These are phyloP conservation scores for Paecilomyces sp. DNA, from an alignment of 2,329 filamentous ascomycete species.

Conservation along the genomic window DNA sequence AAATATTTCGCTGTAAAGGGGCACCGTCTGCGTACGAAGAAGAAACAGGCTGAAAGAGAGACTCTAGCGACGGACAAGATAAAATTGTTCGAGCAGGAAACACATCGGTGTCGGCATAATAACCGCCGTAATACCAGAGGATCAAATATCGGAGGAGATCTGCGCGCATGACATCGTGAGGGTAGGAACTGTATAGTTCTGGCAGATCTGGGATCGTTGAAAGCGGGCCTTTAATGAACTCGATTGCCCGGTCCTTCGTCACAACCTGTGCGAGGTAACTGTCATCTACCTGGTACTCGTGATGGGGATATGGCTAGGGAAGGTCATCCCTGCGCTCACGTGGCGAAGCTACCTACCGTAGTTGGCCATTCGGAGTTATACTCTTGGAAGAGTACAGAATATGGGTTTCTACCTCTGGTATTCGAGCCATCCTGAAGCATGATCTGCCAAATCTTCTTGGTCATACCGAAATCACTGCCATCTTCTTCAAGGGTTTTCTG, in stretches of 20 bases:
- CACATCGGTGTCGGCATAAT: constrained; percentile 28
- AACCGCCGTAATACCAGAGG: constrained; percentile 29
- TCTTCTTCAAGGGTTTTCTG: constrained; percentile 4
- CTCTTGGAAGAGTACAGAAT: constrained; percentile 19
- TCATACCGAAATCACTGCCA: constrained; percentile 4
- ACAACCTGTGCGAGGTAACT: constrained; percentile 14
- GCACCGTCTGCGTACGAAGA: background rate
- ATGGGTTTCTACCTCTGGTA: constrained; percentile 11
- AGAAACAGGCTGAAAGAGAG: constrained; percentile 9
- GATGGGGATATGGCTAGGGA: background rate
- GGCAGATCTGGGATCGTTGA: constrained; percentile 20
- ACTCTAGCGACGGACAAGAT: constrained; percentile 17
- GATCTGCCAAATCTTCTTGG: constrained; percentile 25
- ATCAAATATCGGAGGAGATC: constrained; percentile 35
- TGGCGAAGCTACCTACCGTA: constrained; percentile 9
- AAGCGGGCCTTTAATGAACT: constrained; percentile 17
- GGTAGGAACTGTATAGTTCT: constrained; percentile 21
- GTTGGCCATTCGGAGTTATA: constrained; percentile 23
- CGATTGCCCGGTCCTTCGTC: constrained; percentile 16
- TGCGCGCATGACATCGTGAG: constrained; percentile 46
- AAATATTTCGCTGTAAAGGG: constrained; percentile 14
- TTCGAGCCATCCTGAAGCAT: constrained; percentile 11
- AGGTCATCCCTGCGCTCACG: background rate
- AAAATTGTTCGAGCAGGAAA: constrained; percentile 20
- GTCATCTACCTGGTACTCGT: background rate